phyloP scores from a whole-genome alignment of 73 alveolate species.

The Diophrys appendiculata region DNA sequence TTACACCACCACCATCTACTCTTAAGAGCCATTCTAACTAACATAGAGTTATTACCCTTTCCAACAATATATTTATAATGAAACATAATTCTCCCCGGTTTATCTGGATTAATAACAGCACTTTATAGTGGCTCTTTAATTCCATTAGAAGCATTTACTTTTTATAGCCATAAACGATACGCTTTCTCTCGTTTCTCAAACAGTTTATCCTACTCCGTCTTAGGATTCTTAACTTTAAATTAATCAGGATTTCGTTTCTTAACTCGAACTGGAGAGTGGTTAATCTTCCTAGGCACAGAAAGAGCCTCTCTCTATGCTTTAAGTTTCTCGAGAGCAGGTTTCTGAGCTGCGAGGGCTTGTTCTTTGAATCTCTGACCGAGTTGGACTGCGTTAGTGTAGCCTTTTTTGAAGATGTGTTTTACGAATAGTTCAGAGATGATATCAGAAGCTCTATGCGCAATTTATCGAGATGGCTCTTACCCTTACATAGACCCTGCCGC shows the following conservation, averaged over 20 bases:
- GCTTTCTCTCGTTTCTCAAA: neutral
- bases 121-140: neutral
- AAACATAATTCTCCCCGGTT: neutral
- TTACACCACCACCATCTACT: constrained; percentile 87
- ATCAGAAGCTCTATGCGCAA: no score
- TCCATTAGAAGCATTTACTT: neutral
- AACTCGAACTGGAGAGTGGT: neutral
- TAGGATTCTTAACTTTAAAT: neutral
- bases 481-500: no score
- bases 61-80: constrained; percentile 72
- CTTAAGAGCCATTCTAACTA: constrained; percentile 66
- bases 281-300: neutral
- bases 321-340: no score
- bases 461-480: no score
- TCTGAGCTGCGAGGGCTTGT: no score
- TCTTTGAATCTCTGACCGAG: no score
- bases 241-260: neutral
- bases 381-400: no score
- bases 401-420: no score
- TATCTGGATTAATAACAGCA: neutral
- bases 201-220: neutral
- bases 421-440: no score
- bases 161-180: neutral
- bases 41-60: constrained; percentile 77
- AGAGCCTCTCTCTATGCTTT: no score